Evolutionary conservation across 1,139 yeast genomes (phyloP).

Genomic region (Pneumocystis jirovecii): DNA sequence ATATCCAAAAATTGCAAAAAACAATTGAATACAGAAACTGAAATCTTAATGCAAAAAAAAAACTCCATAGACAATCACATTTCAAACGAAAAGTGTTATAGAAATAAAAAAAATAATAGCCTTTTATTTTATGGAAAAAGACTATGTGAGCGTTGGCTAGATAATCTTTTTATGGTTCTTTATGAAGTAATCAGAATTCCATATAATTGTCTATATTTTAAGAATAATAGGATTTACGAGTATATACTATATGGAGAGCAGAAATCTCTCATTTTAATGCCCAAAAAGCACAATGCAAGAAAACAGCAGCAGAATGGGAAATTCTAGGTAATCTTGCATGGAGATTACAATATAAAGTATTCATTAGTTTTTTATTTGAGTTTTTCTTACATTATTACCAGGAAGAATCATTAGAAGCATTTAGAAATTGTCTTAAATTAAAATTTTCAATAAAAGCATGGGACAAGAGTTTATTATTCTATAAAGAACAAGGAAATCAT

Average conservation of each 20-base stretch:
- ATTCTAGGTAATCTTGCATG: conserved; percentile 68
- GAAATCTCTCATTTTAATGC: conserved; percentile 69
- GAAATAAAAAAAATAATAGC: conserved; percentile 3
- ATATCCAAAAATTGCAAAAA: neutral
- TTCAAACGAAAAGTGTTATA: neutral
- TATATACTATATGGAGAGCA: conserved; percentile 83
- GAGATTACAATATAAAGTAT: conserved; percentile 56
- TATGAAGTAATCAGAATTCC: conserved; percentile 34
- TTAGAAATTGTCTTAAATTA: conserved; percentile 56
- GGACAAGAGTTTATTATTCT: conserved; percentile 55
- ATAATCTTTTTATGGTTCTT: conserved; percentile 67
- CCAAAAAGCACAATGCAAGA: conserved; percentile 58
- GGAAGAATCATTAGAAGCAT: conserved; percentile 61
- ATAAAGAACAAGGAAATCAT: conserved; percentile 24
- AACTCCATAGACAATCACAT: neutral
- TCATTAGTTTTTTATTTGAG: neutral
- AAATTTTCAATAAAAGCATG: conserved; percentile 73
- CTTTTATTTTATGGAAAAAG: conserved; percentile 51
- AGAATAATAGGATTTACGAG: conserved; percentile 43
- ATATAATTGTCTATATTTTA: neutral
- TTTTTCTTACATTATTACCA: neutral
- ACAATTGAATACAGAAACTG: neutral
- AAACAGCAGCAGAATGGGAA: conserved; percentile 88
- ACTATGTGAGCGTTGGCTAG: conserved; percentile 90
- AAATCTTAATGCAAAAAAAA: neutral